phyloP scores from a whole-genome alignment of 768 basidiomycete species.

The Favolaschia claudopus region DNA sequence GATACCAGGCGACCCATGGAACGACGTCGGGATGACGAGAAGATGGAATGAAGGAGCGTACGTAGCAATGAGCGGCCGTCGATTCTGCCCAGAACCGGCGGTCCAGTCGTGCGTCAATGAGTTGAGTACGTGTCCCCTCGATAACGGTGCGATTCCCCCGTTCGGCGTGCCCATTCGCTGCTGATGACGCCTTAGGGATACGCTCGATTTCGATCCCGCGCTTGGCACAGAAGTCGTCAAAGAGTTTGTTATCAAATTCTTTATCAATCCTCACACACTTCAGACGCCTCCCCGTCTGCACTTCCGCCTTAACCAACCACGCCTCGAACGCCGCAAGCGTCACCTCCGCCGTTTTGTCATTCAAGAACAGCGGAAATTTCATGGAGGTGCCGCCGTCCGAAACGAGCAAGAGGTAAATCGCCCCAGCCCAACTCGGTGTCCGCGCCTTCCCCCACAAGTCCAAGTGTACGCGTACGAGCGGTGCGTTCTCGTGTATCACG shows the following conservation, averaged over 20 bases:
- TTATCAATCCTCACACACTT: constrained; percentile 21
- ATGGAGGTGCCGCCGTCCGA: background rate
- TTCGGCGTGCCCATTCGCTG: constrained; percentile 15
- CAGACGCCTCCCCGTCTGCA: background rate
- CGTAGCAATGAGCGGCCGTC: too few relatives aligned
- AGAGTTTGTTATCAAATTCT: background rate
- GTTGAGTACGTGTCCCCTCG: background rate
- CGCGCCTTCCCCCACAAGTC: background rate
- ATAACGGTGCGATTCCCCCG: constrained; percentile 7
- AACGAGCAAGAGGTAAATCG: background rate
- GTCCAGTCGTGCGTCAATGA: constrained; percentile 12
- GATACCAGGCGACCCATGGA: too few relatives aligned
- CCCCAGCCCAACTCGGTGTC: background rate
- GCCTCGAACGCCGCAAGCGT: background rate
- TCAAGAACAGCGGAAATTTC: background rate
- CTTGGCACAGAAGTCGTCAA: background rate
- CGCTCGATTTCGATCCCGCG: constrained; percentile 6
- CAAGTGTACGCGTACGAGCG: background rate
- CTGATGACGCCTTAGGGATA: constrained; percentile 6
- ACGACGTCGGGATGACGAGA: too few relatives aligned
- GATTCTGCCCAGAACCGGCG: constrained; percentile 12
- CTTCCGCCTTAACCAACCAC: background rate
- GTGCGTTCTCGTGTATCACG: background rate
- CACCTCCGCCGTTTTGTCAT: background rate
- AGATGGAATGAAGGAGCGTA: background rate